These are phyloP conservation scores for Neobulgaria alba DNA, from an alignment of 2,329 filamentous ascomycete species.

Conservation along the genomic window DNA sequence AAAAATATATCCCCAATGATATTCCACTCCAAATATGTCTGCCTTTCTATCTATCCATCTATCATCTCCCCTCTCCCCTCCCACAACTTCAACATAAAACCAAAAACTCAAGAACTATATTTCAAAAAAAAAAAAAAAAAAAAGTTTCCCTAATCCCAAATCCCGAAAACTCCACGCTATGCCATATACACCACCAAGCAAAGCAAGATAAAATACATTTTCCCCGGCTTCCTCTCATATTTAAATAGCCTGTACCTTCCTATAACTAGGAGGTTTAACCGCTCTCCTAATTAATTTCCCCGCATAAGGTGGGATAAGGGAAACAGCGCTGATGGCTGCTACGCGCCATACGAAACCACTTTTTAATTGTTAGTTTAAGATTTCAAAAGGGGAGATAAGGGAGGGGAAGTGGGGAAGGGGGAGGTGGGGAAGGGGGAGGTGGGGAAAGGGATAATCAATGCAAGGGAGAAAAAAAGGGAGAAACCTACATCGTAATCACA, in stretches of 20 bases:
- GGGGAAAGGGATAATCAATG: neutral
- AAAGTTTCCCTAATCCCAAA: no score
- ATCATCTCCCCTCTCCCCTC: no score
- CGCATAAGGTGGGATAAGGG: conserved; percentile 77
- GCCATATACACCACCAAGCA: neutral
- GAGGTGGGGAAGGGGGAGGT: neutral
- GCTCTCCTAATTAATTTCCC: conserved; percentile 77
- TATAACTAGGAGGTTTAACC: conserved; percentile 86
- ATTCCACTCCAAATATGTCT: no score
- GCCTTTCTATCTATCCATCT: no score
- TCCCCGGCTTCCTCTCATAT: no score
- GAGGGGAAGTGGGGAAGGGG: neutral
- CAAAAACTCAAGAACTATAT: no score
- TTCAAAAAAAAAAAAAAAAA: no score
- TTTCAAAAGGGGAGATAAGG: neutral
- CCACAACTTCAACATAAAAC: no score
- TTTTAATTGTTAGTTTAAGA: neutral
- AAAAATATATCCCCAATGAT: no score
- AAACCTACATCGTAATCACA: conserved; percentile 56
- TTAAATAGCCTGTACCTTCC: conserved; percentile 71
- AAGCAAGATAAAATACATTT: no score
- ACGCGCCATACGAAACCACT: conserved; percentile 88
- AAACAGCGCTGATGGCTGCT: conserved; percentile 67
- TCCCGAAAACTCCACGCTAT: no score
- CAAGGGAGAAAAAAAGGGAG: conserved; percentile 11